These are phyloP conservation scores for Ophiostoma novo-ulmi DNA, from an alignment of 2,329 filamentous ascomycete species.

Conservation along the genomic window DNA sequence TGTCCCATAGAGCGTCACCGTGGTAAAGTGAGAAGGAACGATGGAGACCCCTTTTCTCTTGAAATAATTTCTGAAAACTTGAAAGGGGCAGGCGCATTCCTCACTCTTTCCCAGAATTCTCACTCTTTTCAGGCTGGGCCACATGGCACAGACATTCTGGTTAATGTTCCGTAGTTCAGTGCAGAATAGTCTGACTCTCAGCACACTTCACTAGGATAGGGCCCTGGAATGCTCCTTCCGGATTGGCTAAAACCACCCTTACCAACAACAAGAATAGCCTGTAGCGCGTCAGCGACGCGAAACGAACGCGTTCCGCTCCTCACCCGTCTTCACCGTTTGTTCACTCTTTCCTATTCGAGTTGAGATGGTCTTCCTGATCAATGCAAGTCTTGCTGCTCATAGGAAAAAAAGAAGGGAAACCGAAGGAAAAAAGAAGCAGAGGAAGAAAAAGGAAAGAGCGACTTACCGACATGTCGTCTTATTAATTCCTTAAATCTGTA, in stretches of 20 bases:
- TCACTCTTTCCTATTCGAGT: slow-evolving; percentile 11
- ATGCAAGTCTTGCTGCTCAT: background rate
- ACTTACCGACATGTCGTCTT: background rate
- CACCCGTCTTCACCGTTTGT: background rate
- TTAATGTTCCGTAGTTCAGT: background rate
- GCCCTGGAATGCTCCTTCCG: background rate
- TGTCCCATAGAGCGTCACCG: background rate
- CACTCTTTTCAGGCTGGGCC: background rate
- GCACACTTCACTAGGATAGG: background rate
- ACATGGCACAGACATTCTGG: background rate
- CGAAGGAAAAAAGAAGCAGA: background rate
- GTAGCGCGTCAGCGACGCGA: slow-evolving; percentile 27
- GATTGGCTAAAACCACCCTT: background rate
- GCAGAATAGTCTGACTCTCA: background rate
- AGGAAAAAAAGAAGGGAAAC: background rate
- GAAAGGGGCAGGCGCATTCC: background rate
- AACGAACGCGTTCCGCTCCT: slow-evolving; percentile 26
- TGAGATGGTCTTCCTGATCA: background rate
- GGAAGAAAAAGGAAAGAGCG: background rate
- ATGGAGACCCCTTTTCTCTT: slow-evolving; percentile 10
- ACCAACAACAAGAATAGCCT: slow-evolving; percentile 9
- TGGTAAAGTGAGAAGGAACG: slow-evolving; percentile 13
- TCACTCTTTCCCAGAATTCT: background rate
- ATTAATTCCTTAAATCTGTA: background rate
- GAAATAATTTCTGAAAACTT: background rate